These are phyloP conservation scores for Leptodermis oblonga DNA, from an alignment of 257 asterid species.

Conservation along the genomic window DNA sequence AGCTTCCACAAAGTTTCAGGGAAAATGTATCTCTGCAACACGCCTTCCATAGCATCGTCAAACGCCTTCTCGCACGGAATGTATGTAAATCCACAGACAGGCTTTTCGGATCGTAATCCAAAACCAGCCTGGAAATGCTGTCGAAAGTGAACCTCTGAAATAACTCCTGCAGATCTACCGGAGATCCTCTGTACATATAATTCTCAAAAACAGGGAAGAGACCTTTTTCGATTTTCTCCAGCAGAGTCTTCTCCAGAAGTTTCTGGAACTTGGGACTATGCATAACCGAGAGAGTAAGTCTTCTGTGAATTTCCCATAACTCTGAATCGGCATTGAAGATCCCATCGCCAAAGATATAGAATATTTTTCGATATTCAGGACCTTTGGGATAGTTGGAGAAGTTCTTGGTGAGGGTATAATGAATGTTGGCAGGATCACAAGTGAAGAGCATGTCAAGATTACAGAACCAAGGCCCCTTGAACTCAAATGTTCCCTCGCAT, in stretches of 20 bases:
- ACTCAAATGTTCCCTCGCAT: constrained; percentile 28
- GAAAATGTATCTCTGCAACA: background rate
- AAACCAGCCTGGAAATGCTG: constrained; percentile 35
- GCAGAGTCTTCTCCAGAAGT: constrained; percentile 21
- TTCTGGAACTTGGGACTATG: constrained; percentile 23
- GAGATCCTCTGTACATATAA: background rate
- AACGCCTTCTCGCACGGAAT: constrained; percentile 3
- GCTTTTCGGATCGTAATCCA: constrained; percentile 33
- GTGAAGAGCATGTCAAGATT: constrained; percentile 31
- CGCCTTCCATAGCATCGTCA: background rate
- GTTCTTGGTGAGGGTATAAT: constrained; percentile 40
- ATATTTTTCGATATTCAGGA: constrained; percentile 37
- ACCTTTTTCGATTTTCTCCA: constrained; percentile 23
- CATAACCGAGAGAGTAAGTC: constrained; percentile 34
- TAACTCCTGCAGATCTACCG: constrained; percentile 33
- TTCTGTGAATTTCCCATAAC: constrained; percentile 43
- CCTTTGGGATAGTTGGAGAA: constrained; percentile 53
- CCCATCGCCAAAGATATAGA: constrained; percentile 49
- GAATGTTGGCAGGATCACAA: constrained; percentile 42
- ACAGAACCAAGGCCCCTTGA: constrained; percentile 38
- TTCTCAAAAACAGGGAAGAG: constrained; percentile 40
- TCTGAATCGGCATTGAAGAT: constrained; percentile 36
- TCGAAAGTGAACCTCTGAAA: constrained; percentile 52
- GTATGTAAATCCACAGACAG: constrained; percentile 8
- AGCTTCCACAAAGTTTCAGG: constrained; percentile 15